Evolutionary conservation across 139 green algal genomes (phyloP).

Genomic region (Spirogloea muscicola): DNA sequence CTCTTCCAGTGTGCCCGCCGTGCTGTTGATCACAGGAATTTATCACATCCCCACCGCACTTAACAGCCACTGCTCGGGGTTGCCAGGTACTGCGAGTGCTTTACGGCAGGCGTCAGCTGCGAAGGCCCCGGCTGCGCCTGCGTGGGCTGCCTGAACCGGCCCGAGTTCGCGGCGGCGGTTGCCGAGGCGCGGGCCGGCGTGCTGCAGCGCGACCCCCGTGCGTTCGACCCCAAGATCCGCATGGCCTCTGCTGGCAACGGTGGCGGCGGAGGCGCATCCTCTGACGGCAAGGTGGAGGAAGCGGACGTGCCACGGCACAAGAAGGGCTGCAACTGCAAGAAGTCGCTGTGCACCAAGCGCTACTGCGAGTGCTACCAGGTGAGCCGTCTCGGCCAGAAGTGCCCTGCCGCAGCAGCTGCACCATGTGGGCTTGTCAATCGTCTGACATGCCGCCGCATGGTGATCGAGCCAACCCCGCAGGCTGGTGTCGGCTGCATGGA

Average conservation of each 20-base stretch:
- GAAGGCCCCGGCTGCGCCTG: slow-evolving; percentile 59
- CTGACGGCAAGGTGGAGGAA: slow-evolving; percentile 4
- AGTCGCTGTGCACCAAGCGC: slow-evolving; percentile 89
- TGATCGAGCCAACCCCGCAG: too few species aligned
- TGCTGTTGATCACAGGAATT: not conserved
- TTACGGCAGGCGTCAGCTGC: slow-evolving; percentile 65
- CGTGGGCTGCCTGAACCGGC: slow-evolving; percentile 63
- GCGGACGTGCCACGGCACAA: slow-evolving; percentile 53
- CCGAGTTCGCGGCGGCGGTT: slow-evolving; percentile 54
- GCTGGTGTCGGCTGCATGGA: slow-evolving; percentile 21
- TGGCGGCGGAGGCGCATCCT: not conserved
- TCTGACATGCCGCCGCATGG: too few species aligned
- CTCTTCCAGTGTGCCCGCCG: not conserved
- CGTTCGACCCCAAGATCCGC: slow-evolving; percentile 56
- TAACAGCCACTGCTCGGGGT: not conserved
- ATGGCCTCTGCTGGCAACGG: not conserved
- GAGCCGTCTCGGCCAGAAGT: not conserved
- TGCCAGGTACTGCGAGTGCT: slow-evolving; percentile 62
- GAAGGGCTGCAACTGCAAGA: slow-evolving; percentile 80
- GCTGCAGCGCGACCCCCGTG: slow-evolving; percentile 56
- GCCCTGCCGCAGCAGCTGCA: too few species aligned
- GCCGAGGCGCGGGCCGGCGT: slow-evolving; percentile 52
- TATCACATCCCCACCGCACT: not conserved
- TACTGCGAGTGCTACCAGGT: slow-evolving; percentile 98
- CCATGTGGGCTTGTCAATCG: too few species aligned